Conservation (phyloP, 495 filamentous ascomycete species). For the Penicillium angulare region DNA sequence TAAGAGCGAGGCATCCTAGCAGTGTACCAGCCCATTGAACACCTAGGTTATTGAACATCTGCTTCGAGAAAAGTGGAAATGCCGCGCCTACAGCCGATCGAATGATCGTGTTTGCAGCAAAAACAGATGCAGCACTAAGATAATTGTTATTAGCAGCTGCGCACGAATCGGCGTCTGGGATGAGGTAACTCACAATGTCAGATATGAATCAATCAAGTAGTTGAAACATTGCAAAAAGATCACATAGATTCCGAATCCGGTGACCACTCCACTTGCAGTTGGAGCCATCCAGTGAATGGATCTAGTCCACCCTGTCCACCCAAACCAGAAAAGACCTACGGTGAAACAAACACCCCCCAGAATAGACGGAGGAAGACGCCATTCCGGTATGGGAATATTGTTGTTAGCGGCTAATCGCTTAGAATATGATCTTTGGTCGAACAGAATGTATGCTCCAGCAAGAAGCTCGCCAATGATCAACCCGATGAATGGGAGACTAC, state of each 20-base stretch:
- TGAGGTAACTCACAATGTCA: constrained; percentile 63
- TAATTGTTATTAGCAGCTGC: constrained; percentile 4
- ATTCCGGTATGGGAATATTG: constrained; percentile 36
- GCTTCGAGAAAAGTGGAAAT: constrained; percentile 78
- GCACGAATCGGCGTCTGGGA: too few relatives aligned
- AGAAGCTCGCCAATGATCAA: constrained; percentile 40
- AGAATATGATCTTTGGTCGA: constrained; percentile 25
- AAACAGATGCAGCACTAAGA: constrained; percentile 76
- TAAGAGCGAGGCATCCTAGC: constrained; percentile 67
- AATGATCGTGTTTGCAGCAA: constrained; percentile 85
- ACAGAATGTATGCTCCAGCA: constrained; percentile 26
- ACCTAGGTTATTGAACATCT: constrained; percentile 77
- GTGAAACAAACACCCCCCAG: constrained; percentile 49
- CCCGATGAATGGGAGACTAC: constrained; percentile 39
- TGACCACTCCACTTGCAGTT: constrained; percentile 32
- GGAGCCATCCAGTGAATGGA: constrained; percentile 41
- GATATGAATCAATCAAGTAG: constrained; percentile 39
- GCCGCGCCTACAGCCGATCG: constrained; percentile 73
- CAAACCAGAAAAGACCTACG: constrained; percentile 53
- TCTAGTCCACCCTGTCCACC: constrained; percentile 37
- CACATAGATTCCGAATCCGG: constrained; percentile 35
- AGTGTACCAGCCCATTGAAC: constrained; percentile 78
- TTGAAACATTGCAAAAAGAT: constrained; percentile 44
- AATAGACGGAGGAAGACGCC: constrained; percentile 44
- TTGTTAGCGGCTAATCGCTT: constrained; percentile 32